Conservation (phyloP, 1,284 basidiomycete genomes). For the Cerrena zonata region DNA sequence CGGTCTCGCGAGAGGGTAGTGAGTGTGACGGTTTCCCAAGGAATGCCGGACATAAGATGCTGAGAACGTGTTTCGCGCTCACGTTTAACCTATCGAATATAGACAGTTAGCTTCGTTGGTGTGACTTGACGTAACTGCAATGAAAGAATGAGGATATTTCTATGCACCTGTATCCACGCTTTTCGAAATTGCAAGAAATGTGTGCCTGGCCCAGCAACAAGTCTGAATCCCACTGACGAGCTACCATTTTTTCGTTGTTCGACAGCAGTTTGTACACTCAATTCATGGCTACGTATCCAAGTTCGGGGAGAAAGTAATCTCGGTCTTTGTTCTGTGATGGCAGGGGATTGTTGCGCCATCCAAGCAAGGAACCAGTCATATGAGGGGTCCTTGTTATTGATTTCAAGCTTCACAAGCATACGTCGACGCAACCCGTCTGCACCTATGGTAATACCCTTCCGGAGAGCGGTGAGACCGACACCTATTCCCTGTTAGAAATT, state of each 20-base stretch:
- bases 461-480: constrained; percentile 71
- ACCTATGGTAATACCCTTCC: constrained; percentile 66
- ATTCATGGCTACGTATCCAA: constrained; percentile 79
- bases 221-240: constrained; percentile 80
- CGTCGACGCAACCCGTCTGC: constrained; percentile 78
- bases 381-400: constrained; percentile 90
- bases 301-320: constrained; percentile 29
- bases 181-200: constrained; percentile 89
- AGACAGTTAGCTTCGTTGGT: constrained; percentile 34
- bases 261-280: constrained; percentile 89
- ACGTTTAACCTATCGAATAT: constrained; percentile 59
- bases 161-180: constrained; percentile 89
- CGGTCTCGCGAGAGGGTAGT: constrained; percentile 88
- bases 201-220: constrained; percentile 92
- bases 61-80: constrained; percentile 91
- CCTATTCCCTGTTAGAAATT: constrained; percentile 66
- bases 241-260: constrained; percentile 87
- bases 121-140: neutral
- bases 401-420: constrained; percentile 91
- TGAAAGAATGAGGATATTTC: neutral
- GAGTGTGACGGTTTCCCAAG: constrained; percentile 96
- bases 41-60: constrained; percentile 84
- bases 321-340: constrained; percentile 26
- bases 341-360: constrained; percentile 72
- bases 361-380: constrained; percentile 98